Evolutionary conservation across 495 filamentous ascomycete species (phyloP).

Genomic region (Trichocladium uniseriatum): DNA sequence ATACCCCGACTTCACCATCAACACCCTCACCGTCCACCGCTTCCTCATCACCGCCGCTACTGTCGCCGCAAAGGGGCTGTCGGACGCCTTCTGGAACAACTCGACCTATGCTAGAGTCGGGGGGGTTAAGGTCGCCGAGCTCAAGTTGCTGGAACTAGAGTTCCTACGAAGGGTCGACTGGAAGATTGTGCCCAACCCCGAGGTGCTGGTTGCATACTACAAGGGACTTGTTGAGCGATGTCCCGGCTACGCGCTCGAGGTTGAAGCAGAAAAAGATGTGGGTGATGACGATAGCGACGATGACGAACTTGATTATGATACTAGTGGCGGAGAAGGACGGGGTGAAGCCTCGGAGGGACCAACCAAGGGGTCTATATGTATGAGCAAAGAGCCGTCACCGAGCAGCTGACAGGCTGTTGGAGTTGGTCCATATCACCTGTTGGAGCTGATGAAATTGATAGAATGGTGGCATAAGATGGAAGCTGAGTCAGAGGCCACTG

Average conservation of each 20-base stretch:
- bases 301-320: conserved; percentile 17
- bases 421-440: too few relatives aligned
- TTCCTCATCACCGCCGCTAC: conserved; percentile 94
- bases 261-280: conserved; percentile 16
- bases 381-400: background rate
- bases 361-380: background rate
- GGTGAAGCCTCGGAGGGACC: background rate
- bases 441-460: too few relatives aligned
- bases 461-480: too few relatives aligned
- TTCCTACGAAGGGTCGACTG: conserved; percentile 87
- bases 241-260: conserved; percentile 36
- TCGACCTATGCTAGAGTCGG: conserved; percentile 89
- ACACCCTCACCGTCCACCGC: conserved; percentile 88
- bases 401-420: background rate
- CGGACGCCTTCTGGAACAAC: conserved; percentile 97
- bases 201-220: conserved; percentile 89
- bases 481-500: too few relatives aligned
- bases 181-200: conserved; percentile 92
- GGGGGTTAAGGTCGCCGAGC: conserved; percentile 75
- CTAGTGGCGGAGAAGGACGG: background rate
- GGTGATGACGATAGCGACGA: conserved; percentile 17
- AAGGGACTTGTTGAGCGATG: conserved; percentile 62
- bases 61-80: conserved; percentile 90
- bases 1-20: conserved; percentile 90
- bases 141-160: conserved; percentile 89